Conservation (phyloP, 108 stramenopile species). For the Chaetoceros tenuissimus region DNA sequence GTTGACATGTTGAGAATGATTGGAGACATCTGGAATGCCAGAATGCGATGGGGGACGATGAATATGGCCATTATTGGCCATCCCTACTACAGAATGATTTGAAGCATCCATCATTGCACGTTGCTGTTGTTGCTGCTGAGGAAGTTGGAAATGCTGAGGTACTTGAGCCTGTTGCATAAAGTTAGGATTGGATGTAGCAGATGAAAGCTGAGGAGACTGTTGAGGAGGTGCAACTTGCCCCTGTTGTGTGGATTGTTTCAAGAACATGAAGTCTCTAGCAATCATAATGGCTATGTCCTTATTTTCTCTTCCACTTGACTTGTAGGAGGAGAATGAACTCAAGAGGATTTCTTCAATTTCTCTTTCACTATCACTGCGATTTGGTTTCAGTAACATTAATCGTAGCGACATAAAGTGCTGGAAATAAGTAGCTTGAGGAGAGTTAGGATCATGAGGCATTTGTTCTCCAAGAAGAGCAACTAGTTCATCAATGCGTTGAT, state of each 20-base stretch:
- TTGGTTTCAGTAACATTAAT: conserved; percentile 47
- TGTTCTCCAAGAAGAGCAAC: conserved; percentile 73
- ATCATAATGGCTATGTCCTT: conserved; percentile 77
- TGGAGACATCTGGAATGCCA: background rate
- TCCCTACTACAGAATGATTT: background rate
- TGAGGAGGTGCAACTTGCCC: too few relatives aligned
- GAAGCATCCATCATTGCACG: background rate
- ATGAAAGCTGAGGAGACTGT: too few relatives aligned
- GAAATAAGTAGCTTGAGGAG: conserved; percentile 51
- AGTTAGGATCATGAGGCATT: conserved; percentile 77
- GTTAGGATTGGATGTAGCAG: too few relatives aligned
- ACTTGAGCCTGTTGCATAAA: too few relatives aligned
- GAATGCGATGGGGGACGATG: background rate
- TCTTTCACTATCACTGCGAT: conserved; percentile 47
- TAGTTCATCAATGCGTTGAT: conserved; percentile 50
- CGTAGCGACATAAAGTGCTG: conserved; percentile 80
- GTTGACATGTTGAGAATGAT: background rate
- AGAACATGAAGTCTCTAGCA: conserved; percentile 79
- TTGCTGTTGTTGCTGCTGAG: background rate
- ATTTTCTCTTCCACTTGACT: conserved; percentile 47
- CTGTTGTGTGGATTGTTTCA: conserved; percentile 43
- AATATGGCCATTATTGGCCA: background rate
- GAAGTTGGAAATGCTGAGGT: too few relatives aligned
- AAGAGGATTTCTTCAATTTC: conserved; percentile 63
- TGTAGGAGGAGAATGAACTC: conserved; percentile 73